phyloP scores from a whole-genome alignment of 1,139 yeast genomes.

The Yamadazyma oceani region DNA sequence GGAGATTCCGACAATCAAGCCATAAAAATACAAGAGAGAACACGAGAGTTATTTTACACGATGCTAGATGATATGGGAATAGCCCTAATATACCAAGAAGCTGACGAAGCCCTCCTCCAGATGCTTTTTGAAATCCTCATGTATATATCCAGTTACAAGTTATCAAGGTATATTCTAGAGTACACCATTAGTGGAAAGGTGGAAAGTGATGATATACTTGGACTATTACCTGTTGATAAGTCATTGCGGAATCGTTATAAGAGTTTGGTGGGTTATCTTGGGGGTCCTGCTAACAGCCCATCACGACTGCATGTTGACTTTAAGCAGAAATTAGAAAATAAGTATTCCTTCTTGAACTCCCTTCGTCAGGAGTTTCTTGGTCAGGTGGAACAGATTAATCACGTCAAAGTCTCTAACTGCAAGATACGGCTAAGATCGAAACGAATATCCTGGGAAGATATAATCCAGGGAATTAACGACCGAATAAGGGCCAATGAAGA shows the following conservation, averaged over 20 bases:
- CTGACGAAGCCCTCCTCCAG: slow-evolving; percentile 54
- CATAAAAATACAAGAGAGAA: slow-evolving; percentile 8
- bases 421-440: slow-evolving; percentile 10
- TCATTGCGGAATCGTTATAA: slow-evolving; percentile 4
- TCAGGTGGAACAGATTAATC: slow-evolving; percentile 16
- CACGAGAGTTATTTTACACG: slow-evolving; percentile 35
- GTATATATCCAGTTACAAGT: slow-evolving; percentile 46
- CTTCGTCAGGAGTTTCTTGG: slow-evolving; percentile 30
- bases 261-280: slow-evolving; percentile 4
- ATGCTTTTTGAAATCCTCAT: slow-evolving; percentile 50
- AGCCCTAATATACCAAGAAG: slow-evolving; percentile 61
- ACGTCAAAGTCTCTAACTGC: slow-evolving; percentile 3
- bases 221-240: slow-evolving; percentile 31
- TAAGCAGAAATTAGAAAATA: slow-evolving; percentile 9
- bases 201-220: slow-evolving; percentile 47
- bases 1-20: slow-evolving; percentile 2
- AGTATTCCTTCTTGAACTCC: slow-evolving; percentile 27
- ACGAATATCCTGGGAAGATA: slow-evolving; percentile 28
- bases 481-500: slow-evolving; percentile 31
- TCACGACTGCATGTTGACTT: not conserved
- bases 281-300: not conserved
- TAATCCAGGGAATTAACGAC: slow-evolving; percentile 27
- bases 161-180: slow-evolving; percentile 67
- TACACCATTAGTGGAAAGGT: slow-evolving; percentile 44
- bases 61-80: slow-evolving; percentile 56